These are phyloP conservation scores for Euphorbia corollata DNA, from an alignment of 441 rosid species.

Conservation along the genomic window DNA sequence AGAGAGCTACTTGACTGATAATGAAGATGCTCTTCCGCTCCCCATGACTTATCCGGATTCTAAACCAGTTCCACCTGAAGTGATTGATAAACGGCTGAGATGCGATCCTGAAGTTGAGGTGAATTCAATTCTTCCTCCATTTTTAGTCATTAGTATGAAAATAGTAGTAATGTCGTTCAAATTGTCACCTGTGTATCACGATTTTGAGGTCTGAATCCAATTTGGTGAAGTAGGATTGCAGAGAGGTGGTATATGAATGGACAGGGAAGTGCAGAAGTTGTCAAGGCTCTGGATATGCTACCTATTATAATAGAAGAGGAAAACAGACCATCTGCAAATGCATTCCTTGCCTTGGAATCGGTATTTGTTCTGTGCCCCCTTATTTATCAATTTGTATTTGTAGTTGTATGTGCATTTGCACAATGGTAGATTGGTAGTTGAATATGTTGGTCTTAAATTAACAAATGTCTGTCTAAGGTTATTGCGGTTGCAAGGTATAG, in stretches of 20 bases:
- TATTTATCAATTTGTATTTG: not conserved
- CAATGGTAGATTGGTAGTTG: not conserved
- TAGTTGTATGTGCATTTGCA: not conserved
- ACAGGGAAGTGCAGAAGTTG: constrained; percentile 88
- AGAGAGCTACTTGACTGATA: constrained; percentile 64
- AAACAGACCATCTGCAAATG: constrained; percentile 79
- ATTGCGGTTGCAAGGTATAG: too few species aligned
- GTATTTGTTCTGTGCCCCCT: constrained; percentile 37
- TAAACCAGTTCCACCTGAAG: constrained; percentile 65
- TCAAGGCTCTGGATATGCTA: constrained; percentile 75
- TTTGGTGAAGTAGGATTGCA: constrained; percentile 53
- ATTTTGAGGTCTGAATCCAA: constrained; percentile 14
- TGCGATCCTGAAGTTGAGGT: constrained; percentile 53
- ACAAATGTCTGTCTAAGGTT: not conserved
- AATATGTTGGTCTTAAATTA: not conserved
- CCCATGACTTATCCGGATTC: constrained; percentile 88
- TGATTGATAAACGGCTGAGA: constrained; percentile 56
- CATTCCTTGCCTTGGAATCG: constrained; percentile 78
- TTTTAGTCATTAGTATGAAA: not conserved
- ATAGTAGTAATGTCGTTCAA: not conserved
- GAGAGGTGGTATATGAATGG: constrained; percentile 86
- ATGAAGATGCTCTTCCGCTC: constrained; percentile 74
- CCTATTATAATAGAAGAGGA: constrained; percentile 77
- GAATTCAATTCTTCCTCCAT: not conserved
- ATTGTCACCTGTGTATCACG: not conserved